Base-by-base conservation (phyloP, 768 basidiomycete genomes). In the Neoboletus brunneissimus region DNA sequence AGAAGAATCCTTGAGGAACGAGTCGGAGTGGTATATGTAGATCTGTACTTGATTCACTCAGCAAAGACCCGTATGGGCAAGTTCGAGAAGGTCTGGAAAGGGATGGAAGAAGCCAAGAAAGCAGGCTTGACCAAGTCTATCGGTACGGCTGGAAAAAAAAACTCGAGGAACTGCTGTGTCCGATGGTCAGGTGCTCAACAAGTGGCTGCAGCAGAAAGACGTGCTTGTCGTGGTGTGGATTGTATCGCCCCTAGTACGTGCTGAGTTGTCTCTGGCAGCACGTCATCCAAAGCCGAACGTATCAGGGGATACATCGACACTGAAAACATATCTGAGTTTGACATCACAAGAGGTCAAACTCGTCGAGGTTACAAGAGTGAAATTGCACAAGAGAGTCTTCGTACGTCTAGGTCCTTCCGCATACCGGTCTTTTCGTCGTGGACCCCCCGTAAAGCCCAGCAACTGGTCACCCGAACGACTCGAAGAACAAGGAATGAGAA, bases 1-100 rank as follows among this genome's bases (percentile, higher is more conserved):
- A 11, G 63, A 77, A 37, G 73, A 68, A n/a, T 86, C 85, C 10
- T 68, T 90, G 48, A 66, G 75, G 64, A 81, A 80, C n/a, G n/a
- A 63, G 73, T 89, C 5, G 71, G 77, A 13, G 68, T 84, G 51
- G 75, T 81, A 53, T 78, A 78, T 42, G 82, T 88, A 13, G 86
- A 88, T 64, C 67, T 87, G 53, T 88, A 82, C 70, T 72, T 89
- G 55, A 75, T 91, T 51, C 88, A 89, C 62, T 64, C 61, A 43
- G 73, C 83, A 5, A 62, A 55, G 6, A 55, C 67, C 4, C 72
- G 76, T 45, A 69, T 62, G 38, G 80, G 78, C 23, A 77, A 70
- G 51, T 68, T 87, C 51, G 73, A 74, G 54, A 75, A 81, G 25
- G 66, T 81, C 49, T 88, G 87, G 87, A 76, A 75, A 46, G 80